Percentiles rank a stretch among this genome's conserved stretches.
These are phyloP conservation scores for Singerocomus inundabilis DNA, from an alignment of 1,284 basidiomycete genomes.

Conservation along the genomic window DNA sequence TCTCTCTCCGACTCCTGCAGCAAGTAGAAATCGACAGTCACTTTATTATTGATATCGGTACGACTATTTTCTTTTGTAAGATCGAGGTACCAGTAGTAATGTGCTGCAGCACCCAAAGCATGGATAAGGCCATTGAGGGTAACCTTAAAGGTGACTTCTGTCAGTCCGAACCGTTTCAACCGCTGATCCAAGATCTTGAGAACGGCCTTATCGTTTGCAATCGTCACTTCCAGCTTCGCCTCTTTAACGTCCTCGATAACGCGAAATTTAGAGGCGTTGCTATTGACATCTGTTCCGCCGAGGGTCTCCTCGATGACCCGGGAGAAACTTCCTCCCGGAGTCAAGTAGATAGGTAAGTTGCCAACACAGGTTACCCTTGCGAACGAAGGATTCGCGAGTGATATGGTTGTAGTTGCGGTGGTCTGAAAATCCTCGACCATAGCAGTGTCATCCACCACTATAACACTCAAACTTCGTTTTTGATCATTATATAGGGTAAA, in stretches of 20 bases:
- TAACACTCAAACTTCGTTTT: not conserved
- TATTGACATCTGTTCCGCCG: not conserved
- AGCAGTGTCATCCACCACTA: slow-evolving; percentile 4
- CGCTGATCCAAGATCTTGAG: slow-evolving; percentile 15
- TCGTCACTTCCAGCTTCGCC: slow-evolving; percentile 11
- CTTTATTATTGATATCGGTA: not conserved
- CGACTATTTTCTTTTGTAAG: slow-evolving; percentile 4
- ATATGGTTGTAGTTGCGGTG: not conserved
- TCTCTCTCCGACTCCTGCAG: slow-evolving; percentile 2
- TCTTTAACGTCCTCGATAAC: not conserved
- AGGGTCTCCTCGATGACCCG: slow-evolving; percentile 2
- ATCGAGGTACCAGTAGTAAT: slow-evolving; percentile 26
- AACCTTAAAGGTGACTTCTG: not conserved
- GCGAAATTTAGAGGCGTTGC: not conserved
- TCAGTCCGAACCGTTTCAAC: slow-evolving; percentile 13
- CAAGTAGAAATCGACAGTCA: slow-evolving; percentile 18
- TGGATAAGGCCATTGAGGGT: not conserved
- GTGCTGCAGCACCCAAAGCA: slow-evolving; percentile 11
- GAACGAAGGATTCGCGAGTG: not conserved
- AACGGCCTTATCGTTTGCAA: slow-evolving; percentile 2
- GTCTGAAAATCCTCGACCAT: slow-evolving; percentile 19
- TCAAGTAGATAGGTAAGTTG: slow-evolving; percentile 9
- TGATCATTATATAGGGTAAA: slow-evolving; percentile 13
- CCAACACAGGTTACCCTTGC: slow-evolving; percentile 16
- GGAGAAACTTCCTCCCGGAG: not conserved